Evolutionary conservation across 2,329 filamentous ascomycete genomes (phyloP).

Genomic region (Madurella fahalii): DNA sequence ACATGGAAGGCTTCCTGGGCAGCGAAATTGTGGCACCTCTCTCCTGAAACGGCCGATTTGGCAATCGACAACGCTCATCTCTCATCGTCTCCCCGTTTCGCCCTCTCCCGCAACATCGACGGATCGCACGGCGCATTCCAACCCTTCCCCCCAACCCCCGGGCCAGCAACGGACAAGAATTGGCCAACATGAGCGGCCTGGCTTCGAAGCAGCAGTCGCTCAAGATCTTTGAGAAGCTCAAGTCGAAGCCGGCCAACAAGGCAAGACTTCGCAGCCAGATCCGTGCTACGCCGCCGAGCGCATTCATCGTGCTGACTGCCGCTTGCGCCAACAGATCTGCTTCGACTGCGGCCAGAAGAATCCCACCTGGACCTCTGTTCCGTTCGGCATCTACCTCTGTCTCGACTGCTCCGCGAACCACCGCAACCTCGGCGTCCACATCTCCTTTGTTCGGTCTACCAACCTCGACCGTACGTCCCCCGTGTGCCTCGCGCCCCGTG

Average conservation of each 20-base stretch:
- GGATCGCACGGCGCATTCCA: neutral
- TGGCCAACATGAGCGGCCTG: conserved; percentile 56
- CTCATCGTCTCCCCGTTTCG: neutral
- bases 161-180: conserved; percentile 1
- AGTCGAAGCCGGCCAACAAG: conserved; percentile 92
- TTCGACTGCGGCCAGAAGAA: conserved; percentile 98
- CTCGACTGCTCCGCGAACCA: conserved; percentile 97
- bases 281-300: neutral
- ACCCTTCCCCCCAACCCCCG: neutral
- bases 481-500: neutral
- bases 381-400: conserved; percentile 95
- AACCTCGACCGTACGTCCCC: conserved; percentile 86
- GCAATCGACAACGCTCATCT: conserved; percentile 5
- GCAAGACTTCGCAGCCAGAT: conserved; percentile 42
- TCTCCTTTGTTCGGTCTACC: conserved; percentile 97
- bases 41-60: conserved; percentile 30
- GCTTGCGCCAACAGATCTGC: conserved; percentile 63
- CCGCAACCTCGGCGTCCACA: conserved; percentile 95
- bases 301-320: conserved; percentile 21
- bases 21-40: conserved; percentile 30
- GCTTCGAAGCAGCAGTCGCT: conserved; percentile 93
- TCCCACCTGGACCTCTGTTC: conserved; percentile 96
- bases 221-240: conserved; percentile 96
- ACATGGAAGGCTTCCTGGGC: conserved; percentile 28
- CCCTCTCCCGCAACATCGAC: neutral